Evolutionary conservation across 2,329 filamentous ascomycete genomes (phyloP), one percentile per base, ranked within the genome.

Genomic region (Plenodomus lindquistii): DNA sequence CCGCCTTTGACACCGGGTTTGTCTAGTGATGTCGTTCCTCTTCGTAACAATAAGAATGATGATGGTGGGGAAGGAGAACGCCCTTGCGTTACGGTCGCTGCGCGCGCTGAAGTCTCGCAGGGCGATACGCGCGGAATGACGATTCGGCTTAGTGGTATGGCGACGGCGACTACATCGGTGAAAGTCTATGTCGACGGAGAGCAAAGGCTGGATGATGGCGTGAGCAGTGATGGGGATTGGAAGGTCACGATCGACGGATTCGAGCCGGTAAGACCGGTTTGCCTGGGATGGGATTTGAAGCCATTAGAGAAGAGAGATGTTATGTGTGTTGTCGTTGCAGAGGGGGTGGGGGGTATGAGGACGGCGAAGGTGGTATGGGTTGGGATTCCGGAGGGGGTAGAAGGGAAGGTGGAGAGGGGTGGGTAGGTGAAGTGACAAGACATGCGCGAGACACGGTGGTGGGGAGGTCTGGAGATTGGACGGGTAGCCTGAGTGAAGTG

Each of bases 281-380:
- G 46, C 18, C 15, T 67, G 19, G 62, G 62, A 2, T 67, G 65
- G 65, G 59, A 67, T 44, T 44, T 66, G 6, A 55, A 56, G 34
- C 62, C 62, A 2, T 17, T 66, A 16, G 45, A 40, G 11, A 40
- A 46, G 15, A 52, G 52, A 43, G 52, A 52, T 11, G 38, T 54
- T 1, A 63, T 66, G 60, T 41, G 65, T 2, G 42, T 68, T 17
- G 53, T 67, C 1, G 39, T 67, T 38, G 60, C 46, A 19, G 43
- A 22, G 27, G 24, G 40, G 27, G 3, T 29, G 46, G 2, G 39
- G 37, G 1, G 16, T 20, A n/a, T 15, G 15, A 47, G 38, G 13
- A 41, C 42, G 17, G 52, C 52, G 9, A 54, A 41, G 31, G 21
- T 54, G 18, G 2, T 60, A 4, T 60, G 56, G 56, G 50, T 40